Conservation (phyloP, 176 grass and related monocot species). For the Avena sativa region DNA sequence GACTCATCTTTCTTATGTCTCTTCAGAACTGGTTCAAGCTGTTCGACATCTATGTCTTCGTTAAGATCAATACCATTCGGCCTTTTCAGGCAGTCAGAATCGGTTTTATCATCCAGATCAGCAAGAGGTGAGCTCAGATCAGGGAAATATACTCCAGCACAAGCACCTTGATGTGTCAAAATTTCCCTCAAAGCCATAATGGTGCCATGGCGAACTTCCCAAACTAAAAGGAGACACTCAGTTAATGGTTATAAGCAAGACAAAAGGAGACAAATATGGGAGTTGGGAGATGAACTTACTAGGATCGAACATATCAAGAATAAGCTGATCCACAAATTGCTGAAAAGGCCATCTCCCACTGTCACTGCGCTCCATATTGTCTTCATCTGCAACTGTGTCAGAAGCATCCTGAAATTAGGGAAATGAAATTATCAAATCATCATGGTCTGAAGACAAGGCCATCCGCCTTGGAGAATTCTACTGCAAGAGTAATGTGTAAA, state of each 20-base stretch:
- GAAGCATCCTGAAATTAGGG: slow-evolving; percentile 65
- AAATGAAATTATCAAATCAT: slow-evolving; percentile 44
- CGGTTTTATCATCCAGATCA: slow-evolving; percentile 70
- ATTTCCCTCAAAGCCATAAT: slow-evolving; percentile 99
- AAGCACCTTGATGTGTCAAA: slow-evolving; percentile 94
- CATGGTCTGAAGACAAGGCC: slow-evolving; percentile 2
- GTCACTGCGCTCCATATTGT: slow-evolving; percentile 66
- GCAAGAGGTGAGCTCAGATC: slow-evolving; percentile 55
- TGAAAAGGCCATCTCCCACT: slow-evolving; percentile 95
- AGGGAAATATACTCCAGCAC: slow-evolving; percentile 89
- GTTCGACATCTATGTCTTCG: slow-evolving; percentile 54
- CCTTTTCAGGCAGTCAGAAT: slow-evolving; percentile 55
- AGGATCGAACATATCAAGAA: slow-evolving; percentile 98
- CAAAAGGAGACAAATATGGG: slow-evolving; percentile 19
- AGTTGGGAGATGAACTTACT: slow-evolving; percentile 51
- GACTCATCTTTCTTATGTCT: slow-evolving; percentile 57
- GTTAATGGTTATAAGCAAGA: slow-evolving; percentile 42
- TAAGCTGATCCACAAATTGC: slow-evolving; percentile 92
- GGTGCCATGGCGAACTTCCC: slow-evolving; percentile 96
- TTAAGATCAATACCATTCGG: slow-evolving; percentile 82
- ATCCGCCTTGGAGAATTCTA: slow-evolving; percentile 15
- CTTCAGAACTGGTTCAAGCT: slow-evolving; percentile 72
- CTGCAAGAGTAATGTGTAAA: slow-evolving; percentile 21
- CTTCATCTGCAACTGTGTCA: slow-evolving; percentile 74
- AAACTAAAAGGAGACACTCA: slow-evolving; percentile 65